Percentiles rank a stretch among this genome's conserved stretches.
phyloP scores from a whole-genome alignment of 176 grass and related monocot genomes.

The Carex cristatella region DNA sequence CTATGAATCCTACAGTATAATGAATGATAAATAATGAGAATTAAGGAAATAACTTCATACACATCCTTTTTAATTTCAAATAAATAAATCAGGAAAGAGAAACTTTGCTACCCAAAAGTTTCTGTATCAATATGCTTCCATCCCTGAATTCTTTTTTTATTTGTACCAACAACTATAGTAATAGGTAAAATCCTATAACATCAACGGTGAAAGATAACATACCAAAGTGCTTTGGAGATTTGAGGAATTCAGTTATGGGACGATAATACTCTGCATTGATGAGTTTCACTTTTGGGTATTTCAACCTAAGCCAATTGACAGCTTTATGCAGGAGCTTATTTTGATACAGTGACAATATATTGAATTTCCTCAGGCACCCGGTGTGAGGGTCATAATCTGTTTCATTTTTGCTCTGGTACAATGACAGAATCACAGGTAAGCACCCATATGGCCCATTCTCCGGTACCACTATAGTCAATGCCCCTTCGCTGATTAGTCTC shows the following conservation, averaged over 20 bases:
- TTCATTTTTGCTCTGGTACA: not conserved
- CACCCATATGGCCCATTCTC: slow-evolving; percentile 15
- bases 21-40: no score
- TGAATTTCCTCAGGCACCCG: slow-evolving; percentile 15
- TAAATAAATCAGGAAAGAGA: no score
- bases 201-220: not conserved
- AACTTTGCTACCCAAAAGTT: not conserved
- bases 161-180: no score
- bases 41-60: no score
- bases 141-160: no score
- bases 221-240: slow-evolving; percentile 24
- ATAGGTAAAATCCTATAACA: not conserved
- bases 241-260: slow-evolving; percentile 11
- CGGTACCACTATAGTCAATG: slow-evolving; percentile 7
- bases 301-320: not conserved
- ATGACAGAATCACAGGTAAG: not conserved
- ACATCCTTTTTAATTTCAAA: no score
- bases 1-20: no score
- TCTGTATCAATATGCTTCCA: no score
- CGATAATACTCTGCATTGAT: slow-evolving; percentile 16
- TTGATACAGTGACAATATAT: slow-evolving; percentile 9
- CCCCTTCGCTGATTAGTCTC: slow-evolving; percentile 15
- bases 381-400: slow-evolving; percentile 14
- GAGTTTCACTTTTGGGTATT: not conserved
- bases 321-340: slow-evolving; percentile 17